Evolutionary conservation across 1,139 yeast genomes (phyloP), one percentile per base, ranked within the genome.

Genomic region (Scheffersomyces titani): DNA sequence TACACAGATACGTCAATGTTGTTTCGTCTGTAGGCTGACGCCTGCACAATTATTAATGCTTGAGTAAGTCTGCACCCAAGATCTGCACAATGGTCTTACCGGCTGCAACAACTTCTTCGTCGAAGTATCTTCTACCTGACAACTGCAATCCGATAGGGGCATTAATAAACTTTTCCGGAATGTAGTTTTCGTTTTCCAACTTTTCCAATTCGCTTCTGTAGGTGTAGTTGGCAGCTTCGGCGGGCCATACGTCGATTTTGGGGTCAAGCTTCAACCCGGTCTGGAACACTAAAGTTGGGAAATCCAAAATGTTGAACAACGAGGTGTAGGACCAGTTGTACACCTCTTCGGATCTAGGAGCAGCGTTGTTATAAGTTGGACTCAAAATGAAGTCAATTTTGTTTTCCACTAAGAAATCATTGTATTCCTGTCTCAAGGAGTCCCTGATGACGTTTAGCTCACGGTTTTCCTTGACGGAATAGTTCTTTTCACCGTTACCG

Each of bases 241-340:
- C 78, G 4, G 58, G 57, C 83, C 83, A 79, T 59, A 69, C 68
- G 64, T 80, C 84, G 47, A 74, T 56, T 6, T 62, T 54, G 18
- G 83, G 83, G 66, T 87, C 90, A 65, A 85, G 90, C 65, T 70
- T 76, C 61, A 86, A 70, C 16, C 89, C 88, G 7, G 90, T 82
- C 65, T 89, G 91, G 71, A 85, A 75, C 2, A 80, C 79, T 57
- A 86, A 80, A 48, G 87, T 79, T 52, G 92, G 89, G 64, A 84
- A 77, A 67, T 88, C 92, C 61, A 87, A 71, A 55, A 87, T 68
- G 68, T 87, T 88, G 79, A 85, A 89, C 62, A 88, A 80, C 0
- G 90, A 72, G 13, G 92, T 88, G 73, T 88, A 89, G 3, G 91
- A 88, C 94, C 96, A 89, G 71, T 88, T 87, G 67, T 82, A 83